These are phyloP conservation scores for Triticum dicoccoides DNA, from an alignment of 176 grass and related monocot species.

Conservation along the genomic window DNA sequence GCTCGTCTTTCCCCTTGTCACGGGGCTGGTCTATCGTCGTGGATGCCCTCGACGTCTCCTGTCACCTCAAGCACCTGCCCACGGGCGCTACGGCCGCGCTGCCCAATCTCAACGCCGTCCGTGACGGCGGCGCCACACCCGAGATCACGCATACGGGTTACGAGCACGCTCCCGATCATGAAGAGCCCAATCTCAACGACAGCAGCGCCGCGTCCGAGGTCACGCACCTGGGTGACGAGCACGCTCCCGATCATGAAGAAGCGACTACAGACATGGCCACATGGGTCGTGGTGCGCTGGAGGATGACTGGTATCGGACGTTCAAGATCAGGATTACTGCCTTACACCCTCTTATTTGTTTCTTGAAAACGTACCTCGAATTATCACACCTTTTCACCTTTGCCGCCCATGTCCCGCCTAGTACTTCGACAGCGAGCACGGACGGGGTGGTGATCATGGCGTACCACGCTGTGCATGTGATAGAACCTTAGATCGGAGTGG, in stretches of 20 bases:
- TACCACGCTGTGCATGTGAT: background rate
- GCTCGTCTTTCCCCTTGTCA: background rate
- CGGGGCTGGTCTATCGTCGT: constrained; percentile 1
- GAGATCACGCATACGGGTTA: background rate
- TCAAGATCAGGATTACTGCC: background rate
- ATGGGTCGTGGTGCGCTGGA: too few species aligned
- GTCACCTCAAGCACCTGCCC: constrained; percentile 26
- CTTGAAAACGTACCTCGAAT: background rate
- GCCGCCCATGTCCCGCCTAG: background rate
- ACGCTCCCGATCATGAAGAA: background rate
- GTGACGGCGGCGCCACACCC: background rate
- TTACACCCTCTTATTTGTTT: too few species aligned
- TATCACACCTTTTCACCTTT: background rate
- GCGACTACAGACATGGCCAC: background rate
- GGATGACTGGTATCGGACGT: background rate
- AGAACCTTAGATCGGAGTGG: too few species aligned
- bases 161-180: background rate
- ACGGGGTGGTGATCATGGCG: constrained; percentile 15
- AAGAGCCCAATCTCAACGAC: too few species aligned
- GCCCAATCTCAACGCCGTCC: constrained; percentile 7
- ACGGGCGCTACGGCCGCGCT: background rate
- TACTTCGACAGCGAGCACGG: background rate
- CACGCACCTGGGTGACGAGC: background rate
- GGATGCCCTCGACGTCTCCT: constrained; percentile 15
- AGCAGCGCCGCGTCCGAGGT: too few species aligned